Evolutionary conservation across 2,329 filamentous ascomycete species (phyloP), one percentile per base, ranked within the genome.

Genomic region (Kalaharituber pfeilii): DNA sequence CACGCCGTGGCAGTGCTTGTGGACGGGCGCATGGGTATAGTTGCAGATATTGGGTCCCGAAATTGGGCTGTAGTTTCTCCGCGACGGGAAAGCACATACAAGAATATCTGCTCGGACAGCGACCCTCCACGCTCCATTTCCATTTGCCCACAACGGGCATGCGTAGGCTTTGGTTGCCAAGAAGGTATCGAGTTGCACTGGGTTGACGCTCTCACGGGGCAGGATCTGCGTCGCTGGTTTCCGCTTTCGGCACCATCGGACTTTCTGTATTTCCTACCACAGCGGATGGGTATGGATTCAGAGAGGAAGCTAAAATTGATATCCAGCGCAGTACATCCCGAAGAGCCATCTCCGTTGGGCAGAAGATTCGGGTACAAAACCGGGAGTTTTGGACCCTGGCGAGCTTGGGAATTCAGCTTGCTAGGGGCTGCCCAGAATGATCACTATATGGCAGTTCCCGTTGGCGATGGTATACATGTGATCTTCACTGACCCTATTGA

Each of bases 101-200:
- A 47, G 69, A 58, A 66, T 63, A 30, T 83, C 39, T 81, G 79
- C 62, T 77, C 74, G 1, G 67, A 73, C 33, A 75, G 81, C 52
- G 78, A 82, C 58, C 76, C 76, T 15, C 80, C 80, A 11, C 73
- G 76, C n/a, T 80, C 77, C 36, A 73, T 82, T 8, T 75, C 79
- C 0, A 75, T 83, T 29, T 81, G 76, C 60, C 79, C 79, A n/a
- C 75, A 79, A 55, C 72, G 77, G 47, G 72, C 73, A 51, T 81
- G 78, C 60, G 75, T 81, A 29, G 79, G 78, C 7, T 83, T 82
- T 67, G 80, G 80, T 13, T 81, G 77, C 58, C 72, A 73, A 11
- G 70, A 73, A 6, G 76, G 79, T 1, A 76, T 82, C 52, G 79
- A 82, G 62, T 67, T 82, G 36, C 78, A 81, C 63, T 83, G 77